Evolutionary conservation across 345 rosid species (phyloP).

Genomic region (Corymbia maculata): DNA sequence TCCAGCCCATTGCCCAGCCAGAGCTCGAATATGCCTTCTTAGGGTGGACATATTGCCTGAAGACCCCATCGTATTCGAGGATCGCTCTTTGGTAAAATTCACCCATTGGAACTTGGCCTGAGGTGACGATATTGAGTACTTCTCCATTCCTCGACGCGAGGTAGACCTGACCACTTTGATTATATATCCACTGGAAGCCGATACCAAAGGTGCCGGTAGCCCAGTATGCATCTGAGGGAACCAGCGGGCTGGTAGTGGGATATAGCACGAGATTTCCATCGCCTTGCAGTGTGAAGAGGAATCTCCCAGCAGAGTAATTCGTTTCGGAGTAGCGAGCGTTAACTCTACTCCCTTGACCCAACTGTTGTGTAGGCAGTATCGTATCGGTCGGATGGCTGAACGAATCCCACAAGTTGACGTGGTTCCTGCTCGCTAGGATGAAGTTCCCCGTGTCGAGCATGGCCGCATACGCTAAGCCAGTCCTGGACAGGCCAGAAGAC

Average conservation of each 20-base stretch:
- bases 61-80: slow-evolving; percentile 28
- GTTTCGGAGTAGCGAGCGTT: background rate
- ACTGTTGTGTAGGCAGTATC: background rate
- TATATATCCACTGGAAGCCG: slow-evolving; percentile 20
- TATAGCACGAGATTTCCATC: background rate
- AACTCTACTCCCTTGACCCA: background rate
- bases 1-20: background rate
- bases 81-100: slow-evolving; percentile 28
- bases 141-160: slow-evolving; percentile 10
- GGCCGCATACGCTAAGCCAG: background rate
- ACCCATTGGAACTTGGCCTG: background rate
- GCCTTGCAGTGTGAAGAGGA: background rate
- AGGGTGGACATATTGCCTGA: slow-evolving; percentile 45
- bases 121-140: background rate
- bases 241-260: background rate
- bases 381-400: background rate
- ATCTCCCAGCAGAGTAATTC: background rate
- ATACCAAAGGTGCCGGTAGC: background rate
- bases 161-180: slow-evolving; percentile 31
- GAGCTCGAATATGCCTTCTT: slow-evolving; percentile 4
- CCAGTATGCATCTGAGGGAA: background rate
- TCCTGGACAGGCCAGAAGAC: background rate
- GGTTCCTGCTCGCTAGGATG: background rate
- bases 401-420: background rate
- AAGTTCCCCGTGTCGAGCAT: background rate